phyloP scores from a whole-genome alignment of 345 rosid genomes.

The Salix suchowensis region DNA sequence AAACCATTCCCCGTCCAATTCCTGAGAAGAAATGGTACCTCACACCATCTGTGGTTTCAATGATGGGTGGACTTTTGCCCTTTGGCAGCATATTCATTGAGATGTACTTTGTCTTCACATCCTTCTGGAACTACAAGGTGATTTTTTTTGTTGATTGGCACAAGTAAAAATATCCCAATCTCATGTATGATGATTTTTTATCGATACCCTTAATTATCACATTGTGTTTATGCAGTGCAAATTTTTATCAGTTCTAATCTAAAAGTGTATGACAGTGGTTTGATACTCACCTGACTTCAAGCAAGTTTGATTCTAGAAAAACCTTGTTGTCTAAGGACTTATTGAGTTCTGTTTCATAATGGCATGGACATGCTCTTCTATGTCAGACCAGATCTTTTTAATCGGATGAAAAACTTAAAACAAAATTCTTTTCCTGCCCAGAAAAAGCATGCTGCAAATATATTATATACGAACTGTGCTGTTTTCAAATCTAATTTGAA shows the following conservation, averaged over 20 bases:
- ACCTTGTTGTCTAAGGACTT: background rate
- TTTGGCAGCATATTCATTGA: slow-evolving; percentile 96
- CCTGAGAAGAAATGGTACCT: slow-evolving; percentile 98
- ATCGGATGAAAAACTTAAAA: background rate
- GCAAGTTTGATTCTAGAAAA: background rate
- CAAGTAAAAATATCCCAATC: background rate
- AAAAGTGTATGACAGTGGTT: background rate
- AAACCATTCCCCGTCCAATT: slow-evolving; percentile 93
- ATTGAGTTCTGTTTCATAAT: background rate
- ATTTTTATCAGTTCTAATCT: background rate
- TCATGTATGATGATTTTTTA: background rate
- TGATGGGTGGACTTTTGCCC: slow-evolving; percentile 92
- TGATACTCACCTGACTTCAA: background rate
- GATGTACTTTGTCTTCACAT: slow-evolving; percentile 96
- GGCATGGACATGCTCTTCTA: background rate
- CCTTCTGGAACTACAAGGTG: slow-evolving; percentile 99
- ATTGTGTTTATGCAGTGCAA: background rate
- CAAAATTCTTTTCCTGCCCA: background rate
- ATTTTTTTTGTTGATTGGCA: slow-evolving; percentile 2
- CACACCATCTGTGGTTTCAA: slow-evolving; percentile 80
- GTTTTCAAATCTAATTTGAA: background rate
- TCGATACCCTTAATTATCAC: background rate
- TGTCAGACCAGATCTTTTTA: background rate
- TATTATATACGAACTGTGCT: background rate
- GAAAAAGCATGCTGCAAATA: background rate